Conservation (phyloP, 176 grass and related monocot genomes). For the Cymbopogon citratus region DNA sequence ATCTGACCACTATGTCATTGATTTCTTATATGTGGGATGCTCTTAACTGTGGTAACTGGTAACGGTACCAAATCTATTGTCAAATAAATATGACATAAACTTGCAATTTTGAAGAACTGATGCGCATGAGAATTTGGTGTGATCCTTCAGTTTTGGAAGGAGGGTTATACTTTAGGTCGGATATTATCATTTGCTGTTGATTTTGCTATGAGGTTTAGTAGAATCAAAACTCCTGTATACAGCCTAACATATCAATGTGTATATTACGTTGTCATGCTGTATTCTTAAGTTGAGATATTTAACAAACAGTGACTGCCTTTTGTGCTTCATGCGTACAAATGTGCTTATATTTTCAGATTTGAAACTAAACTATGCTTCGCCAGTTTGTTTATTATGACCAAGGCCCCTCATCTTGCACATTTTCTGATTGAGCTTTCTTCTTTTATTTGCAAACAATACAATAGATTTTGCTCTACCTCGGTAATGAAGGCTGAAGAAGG, state of each 20-base stretch:
- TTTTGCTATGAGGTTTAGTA: background rate
- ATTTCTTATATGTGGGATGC: too few relatives aligned
- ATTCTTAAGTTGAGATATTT: background rate
- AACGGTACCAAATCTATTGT: background rate
- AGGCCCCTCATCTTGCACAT: background rate
- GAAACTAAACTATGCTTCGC: background rate
- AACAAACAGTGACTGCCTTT: background rate
- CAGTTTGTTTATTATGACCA: background rate
- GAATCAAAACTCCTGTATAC: background rate
- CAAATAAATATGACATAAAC: background rate
- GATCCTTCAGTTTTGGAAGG: background rate
- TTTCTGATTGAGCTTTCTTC: conserved; percentile 22
- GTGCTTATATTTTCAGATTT: background rate
- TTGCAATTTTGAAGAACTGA: conserved; percentile 4
- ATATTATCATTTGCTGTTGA: background rate
- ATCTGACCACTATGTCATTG: background rate
- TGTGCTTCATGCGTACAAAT: background rate
- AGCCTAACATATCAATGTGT: background rate
- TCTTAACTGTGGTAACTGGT: background rate
- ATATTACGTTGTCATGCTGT: background rate
- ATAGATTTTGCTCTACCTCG: conserved; percentile 56
- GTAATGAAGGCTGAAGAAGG: conserved; percentile 35
- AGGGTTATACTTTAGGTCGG: background rate
- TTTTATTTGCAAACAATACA: conserved; percentile 18
- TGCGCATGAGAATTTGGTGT: background rate